A percentile compares a stretch with the other conserved stretches of the same genome.
These are phyloP conservation scores for Aspergillus tamarii DNA, from an alignment of 2,329 filamentous ascomycete genomes.

Conservation along the genomic window DNA sequence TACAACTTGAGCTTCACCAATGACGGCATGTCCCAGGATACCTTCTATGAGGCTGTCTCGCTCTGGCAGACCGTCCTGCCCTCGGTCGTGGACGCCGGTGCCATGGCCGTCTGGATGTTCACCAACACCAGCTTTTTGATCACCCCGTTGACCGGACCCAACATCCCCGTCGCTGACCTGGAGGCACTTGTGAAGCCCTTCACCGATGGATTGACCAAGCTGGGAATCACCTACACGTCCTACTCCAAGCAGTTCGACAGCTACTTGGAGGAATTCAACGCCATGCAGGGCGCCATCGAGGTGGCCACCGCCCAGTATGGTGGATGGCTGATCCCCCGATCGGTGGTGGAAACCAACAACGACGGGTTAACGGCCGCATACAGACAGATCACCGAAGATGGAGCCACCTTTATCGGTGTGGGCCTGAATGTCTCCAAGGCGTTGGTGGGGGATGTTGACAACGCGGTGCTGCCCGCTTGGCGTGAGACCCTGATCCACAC, in stretches of 20 bases:
- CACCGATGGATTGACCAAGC: slow-evolving; percentile 40
- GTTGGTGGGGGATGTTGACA: slow-evolving; percentile 45
- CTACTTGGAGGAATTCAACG: slow-evolving; percentile 38
- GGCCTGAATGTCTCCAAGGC: slow-evolving; percentile 43
- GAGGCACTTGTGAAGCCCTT: slow-evolving; percentile 53
- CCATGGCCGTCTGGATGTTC: slow-evolving; percentile 55
- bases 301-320: slow-evolving; percentile 45
- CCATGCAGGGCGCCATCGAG: slow-evolving; percentile 33
- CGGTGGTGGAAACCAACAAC: slow-evolving; percentile 37
- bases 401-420: slow-evolving; percentile 40
- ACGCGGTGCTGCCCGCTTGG: slow-evolving; percentile 49
- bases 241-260: slow-evolving; percentile 33
- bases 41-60: slow-evolving; percentile 55
- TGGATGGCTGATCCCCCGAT: slow-evolving; percentile 40
- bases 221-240: slow-evolving; percentile 37
- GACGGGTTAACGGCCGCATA: slow-evolving; percentile 34
- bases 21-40: slow-evolving; percentile 40
- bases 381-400: slow-evolving; percentile 38
- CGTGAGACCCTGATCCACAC: slow-evolving; percentile 47
- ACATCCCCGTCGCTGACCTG: slow-evolving; percentile 49
- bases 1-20: slow-evolving; percentile 49
- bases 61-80: slow-evolving; percentile 54
- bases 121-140: slow-evolving; percentile 55
- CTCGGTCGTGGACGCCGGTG: slow-evolving; percentile 54
- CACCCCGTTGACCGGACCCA: slow-evolving; percentile 52